Evolutionary conservation across 1,139 yeast species (phyloP).

Genomic region (Wickerhamiella infanticola): DNA sequence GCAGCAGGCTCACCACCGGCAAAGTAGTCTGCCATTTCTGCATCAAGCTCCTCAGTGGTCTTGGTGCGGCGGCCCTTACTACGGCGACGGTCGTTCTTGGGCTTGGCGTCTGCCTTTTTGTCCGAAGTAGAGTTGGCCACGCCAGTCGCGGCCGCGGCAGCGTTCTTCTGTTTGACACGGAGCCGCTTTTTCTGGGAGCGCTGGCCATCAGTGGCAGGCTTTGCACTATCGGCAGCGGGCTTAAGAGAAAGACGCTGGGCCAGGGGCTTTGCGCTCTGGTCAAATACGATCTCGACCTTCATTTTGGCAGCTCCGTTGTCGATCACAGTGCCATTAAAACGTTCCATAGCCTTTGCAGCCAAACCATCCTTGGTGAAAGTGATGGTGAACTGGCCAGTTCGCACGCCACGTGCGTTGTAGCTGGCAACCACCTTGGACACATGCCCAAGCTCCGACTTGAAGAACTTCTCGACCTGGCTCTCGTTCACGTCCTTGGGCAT

Average conservation of each 20-base stretch:
- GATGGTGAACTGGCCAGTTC: slow-evolving; percentile 84
- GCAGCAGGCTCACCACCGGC: neutral
- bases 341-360: slow-evolving; percentile 66
- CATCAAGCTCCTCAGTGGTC: slow-evolving; percentile 80
- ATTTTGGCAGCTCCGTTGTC: slow-evolving; percentile 72
- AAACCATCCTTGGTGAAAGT: slow-evolving; percentile 51
- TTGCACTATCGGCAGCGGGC: slow-evolving; percentile 15
- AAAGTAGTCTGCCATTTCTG: slow-evolving; percentile 86
- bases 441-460: slow-evolving; percentile 77
- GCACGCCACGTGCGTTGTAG: slow-evolving; percentile 78
- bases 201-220: neutral
- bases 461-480: slow-evolving; percentile 50
- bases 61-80: slow-evolving; percentile 38
- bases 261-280: slow-evolving; percentile 67
- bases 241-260: slow-evolving; percentile 39
- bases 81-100: slow-evolving; percentile 15
- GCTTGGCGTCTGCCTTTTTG: slow-evolving; percentile 16
- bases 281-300: slow-evolving; percentile 73
- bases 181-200: neutral
- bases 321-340: slow-evolving; percentile 84
- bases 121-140: slow-evolving; percentile 5
- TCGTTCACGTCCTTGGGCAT: slow-evolving; percentile 16
- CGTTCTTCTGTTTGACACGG: neutral
- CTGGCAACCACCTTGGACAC: slow-evolving; percentile 55
- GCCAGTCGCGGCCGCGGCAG: slow-evolving; percentile 14